Evolutionary conservation across 805 yeast species (phyloP).

Genomic region (Wickerhamomyces sydowiorum): DNA sequence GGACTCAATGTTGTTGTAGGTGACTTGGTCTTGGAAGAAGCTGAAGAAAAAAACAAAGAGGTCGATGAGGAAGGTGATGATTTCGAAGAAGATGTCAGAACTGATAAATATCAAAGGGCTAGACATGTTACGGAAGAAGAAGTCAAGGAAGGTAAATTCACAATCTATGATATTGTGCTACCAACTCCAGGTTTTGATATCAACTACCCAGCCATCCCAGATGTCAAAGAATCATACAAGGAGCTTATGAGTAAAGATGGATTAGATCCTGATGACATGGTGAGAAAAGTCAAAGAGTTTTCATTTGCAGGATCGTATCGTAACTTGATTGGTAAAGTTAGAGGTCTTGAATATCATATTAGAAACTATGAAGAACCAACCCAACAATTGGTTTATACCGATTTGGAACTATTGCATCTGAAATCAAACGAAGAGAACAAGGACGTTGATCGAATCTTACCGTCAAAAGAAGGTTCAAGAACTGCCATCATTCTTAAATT

Average conservation of each 20-base stretch:
- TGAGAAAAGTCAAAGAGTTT: slow-evolving; percentile 79
- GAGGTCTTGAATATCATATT: slow-evolving; percentile 52
- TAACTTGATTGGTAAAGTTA: slow-evolving; percentile 61
- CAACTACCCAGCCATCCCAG: slow-evolving; percentile 69
- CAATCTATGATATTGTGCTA: slow-evolving; percentile 79
- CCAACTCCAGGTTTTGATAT: slow-evolving; percentile 98
- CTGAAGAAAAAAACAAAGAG: slow-evolving; percentile 7
- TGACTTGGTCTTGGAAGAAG: slow-evolving; percentile 58
- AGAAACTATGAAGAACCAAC: slow-evolving; percentile 57
- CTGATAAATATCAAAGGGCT: slow-evolving; percentile 56
- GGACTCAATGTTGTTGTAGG: slow-evolving; percentile 74
- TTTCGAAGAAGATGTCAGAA: slow-evolving; percentile 67
- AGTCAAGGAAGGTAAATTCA: slow-evolving; percentile 45
- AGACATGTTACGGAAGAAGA: slow-evolving; percentile 74
- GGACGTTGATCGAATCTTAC: slow-evolving; percentile 21
- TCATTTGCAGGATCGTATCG: slow-evolving; percentile 91
- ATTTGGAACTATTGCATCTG: slow-evolving; percentile 49
- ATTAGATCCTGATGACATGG: slow-evolving; percentile 81
- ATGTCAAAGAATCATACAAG: slow-evolving; percentile 55
- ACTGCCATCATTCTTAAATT: slow-evolving; percentile 71
- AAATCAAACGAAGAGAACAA: slow-evolving; percentile 20
- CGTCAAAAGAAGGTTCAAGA: slow-evolving; percentile 30
- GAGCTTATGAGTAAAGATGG: slow-evolving; percentile 75
- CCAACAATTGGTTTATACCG: slow-evolving; percentile 75
- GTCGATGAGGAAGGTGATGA: slow-evolving; percentile 37